Percentiles rank a stretch among this genome's conserved stretches.
These are phyloP conservation scores for Metschnikowia arizonensis DNA, from an alignment of 805 yeast genomes.

Conservation along the genomic window DNA sequence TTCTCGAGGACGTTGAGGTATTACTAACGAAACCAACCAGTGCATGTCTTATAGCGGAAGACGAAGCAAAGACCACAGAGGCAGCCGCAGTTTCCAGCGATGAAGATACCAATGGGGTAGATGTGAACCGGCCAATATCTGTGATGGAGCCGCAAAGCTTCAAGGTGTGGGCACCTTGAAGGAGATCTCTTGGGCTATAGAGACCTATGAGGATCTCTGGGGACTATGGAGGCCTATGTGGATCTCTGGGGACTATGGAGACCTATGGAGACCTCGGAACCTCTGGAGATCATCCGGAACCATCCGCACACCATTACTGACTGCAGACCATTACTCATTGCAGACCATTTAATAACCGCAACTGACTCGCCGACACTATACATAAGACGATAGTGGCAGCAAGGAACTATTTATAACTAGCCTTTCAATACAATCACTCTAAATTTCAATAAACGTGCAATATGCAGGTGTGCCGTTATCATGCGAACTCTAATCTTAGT, in stretches of 20 bases:
- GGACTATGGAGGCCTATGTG: no score
- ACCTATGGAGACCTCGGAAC: no score
- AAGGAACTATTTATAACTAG: neutral
- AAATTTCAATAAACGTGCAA: neutral
- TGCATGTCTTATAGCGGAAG: slow-evolving; percentile 19
- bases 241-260: no score
- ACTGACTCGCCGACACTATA: neutral
- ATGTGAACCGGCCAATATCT: slow-evolving; percentile 29
- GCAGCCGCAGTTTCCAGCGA: slow-evolving; percentile 3
- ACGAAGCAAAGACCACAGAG: slow-evolving; percentile 8
- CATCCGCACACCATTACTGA: no score
- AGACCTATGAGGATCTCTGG: no score
- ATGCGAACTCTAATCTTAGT: no score
- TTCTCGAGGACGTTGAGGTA: slow-evolving; percentile 31
- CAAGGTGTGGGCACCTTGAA: slow-evolving; percentile 43
- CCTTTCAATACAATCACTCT: neutral
- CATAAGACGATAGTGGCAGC: neutral
- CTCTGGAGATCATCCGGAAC: no score
- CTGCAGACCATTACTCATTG: no score
- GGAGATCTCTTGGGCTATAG: no score
- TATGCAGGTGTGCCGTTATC: neutral
- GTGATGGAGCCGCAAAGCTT: slow-evolving; percentile 40
- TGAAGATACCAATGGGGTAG: slow-evolving; percentile 6
- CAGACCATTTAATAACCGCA: no score
- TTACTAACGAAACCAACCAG: slow-evolving; percentile 33